Evolutionary conservation across 2,329 filamentous ascomycete genomes (phyloP).

Genomic region (Rasamsonia emersonii): DNA sequence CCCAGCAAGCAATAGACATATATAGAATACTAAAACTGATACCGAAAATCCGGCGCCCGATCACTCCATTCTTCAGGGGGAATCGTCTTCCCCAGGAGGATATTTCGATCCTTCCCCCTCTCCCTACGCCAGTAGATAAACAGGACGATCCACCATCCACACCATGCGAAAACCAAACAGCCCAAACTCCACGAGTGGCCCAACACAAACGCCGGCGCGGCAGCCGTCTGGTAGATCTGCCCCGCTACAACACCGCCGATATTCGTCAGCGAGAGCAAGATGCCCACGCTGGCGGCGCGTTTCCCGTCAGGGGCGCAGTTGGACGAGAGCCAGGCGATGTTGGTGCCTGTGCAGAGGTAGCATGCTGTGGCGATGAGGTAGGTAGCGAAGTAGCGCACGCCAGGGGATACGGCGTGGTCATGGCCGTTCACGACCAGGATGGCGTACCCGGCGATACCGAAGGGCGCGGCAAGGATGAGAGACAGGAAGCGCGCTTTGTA

Average conservation of each 20-base stretch:
- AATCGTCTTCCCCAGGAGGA: neutral
- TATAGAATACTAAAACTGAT: slow-evolving; percentile 3
- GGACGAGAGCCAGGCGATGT: slow-evolving; percentile 51
- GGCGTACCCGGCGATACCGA: slow-evolving; percentile 61
- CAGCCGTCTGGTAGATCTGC: slow-evolving; percentile 3
- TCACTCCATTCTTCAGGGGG: slow-evolving; percentile 2
- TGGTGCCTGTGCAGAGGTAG: slow-evolving; percentile 52
- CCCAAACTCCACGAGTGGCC: slow-evolving; percentile 3
- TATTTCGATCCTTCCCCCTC: slow-evolving; percentile 1
- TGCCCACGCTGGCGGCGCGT: slow-evolving; percentile 60
- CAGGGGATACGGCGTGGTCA: slow-evolving; percentile 37
- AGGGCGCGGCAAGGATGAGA: slow-evolving; percentile 50
- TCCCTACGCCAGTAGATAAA: slow-evolving; percentile 1
- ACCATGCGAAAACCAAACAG: slow-evolving; percentile 3
- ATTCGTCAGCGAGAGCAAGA: slow-evolving; percentile 65
- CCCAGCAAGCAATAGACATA: no score
- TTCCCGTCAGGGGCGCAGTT: slow-evolving; percentile 71
- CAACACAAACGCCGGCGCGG: slow-evolving; percentile 3
- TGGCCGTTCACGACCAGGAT: slow-evolving; percentile 52
- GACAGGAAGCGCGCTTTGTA: slow-evolving; percentile 59
- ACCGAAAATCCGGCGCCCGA: slow-evolving; percentile 2
- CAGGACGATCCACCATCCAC: slow-evolving; percentile 3
- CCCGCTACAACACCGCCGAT: slow-evolving; percentile 55
- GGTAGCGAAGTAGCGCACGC: slow-evolving; percentile 66
- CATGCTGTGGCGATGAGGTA: slow-evolving; percentile 67